These are phyloP conservation scores for Aegilops longissima DNA, from an alignment of 176 grass and related monocot genomes.

Conservation along the genomic window DNA sequence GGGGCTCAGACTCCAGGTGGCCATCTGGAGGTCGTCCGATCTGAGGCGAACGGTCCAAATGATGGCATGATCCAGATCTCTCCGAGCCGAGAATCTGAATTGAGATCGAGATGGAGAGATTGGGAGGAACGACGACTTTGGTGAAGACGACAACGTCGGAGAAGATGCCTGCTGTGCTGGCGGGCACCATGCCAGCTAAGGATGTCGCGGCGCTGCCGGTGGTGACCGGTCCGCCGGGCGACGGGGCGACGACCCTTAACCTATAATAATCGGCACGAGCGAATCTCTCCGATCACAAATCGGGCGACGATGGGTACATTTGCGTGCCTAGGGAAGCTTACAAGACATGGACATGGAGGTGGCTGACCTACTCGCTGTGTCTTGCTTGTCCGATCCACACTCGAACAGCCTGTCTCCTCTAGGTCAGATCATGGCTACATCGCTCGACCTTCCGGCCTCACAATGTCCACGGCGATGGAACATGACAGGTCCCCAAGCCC, in stretches of 20 bases:
- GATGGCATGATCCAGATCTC: background rate
- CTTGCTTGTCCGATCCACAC: slow-evolving; percentile 23
- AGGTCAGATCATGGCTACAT: slow-evolving; percentile 32
- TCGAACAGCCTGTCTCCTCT: slow-evolving; percentile 36
- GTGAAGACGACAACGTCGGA: background rate
- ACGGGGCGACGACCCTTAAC: background rate
- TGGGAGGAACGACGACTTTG: slow-evolving; percentile 9
- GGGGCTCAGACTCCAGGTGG: too few species aligned
- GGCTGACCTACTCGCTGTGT: background rate
- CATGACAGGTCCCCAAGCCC: slow-evolving; percentile 6
- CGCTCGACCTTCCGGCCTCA: background rate
- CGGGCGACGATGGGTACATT: too few species aligned
- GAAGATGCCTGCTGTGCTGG: background rate
- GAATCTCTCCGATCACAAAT: slow-evolving; percentile 20
- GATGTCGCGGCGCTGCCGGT: slow-evolving; percentile 45
- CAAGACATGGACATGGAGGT: too few species aligned
- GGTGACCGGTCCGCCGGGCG: slow-evolving; percentile 19
- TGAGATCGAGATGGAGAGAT: background rate
- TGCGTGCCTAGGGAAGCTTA: too few species aligned
- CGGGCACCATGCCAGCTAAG: slow-evolving; percentile 47
- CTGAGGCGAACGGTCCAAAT: background rate
- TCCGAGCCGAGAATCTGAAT: background rate
- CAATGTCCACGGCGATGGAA: background rate
- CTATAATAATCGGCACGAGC: slow-evolving; percentile 18
- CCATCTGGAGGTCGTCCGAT: background rate